Evolutionary conservation across 108 stramenopile genomes (phyloP).

Genomic region (Aurantiochytrium sp.): DNA sequence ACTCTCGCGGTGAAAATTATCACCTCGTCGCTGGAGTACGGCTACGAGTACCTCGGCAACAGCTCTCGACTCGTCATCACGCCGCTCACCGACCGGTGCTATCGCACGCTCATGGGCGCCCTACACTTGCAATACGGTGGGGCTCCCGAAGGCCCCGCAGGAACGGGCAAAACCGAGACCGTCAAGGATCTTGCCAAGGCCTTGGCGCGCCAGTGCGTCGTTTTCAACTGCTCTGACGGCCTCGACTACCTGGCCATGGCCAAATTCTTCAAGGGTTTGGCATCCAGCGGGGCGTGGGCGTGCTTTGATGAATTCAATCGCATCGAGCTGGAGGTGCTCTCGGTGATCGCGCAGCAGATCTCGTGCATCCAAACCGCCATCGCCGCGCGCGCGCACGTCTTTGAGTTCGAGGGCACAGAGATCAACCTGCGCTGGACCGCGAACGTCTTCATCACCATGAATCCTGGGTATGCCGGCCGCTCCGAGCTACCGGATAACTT

Average conservation of each 20-base stretch:
- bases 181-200: conserved; percentile 68
- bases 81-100: conserved; percentile 67
- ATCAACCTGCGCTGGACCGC: conserved; percentile 59
- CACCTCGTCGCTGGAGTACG: conserved; percentile 59
- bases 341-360: conserved; percentile 67
- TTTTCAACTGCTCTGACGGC: conserved; percentile 65
- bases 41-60: conserved; percentile 69
- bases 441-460: conserved; percentile 70
- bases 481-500: conserved; percentile 65
- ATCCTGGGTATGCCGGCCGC: conserved; percentile 69
- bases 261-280: conserved; percentile 67
- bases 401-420: conserved; percentile 59
- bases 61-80: conserved; percentile 66
- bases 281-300: conserved; percentile 64
- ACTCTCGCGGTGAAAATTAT: conserved; percentile 63
- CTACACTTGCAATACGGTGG: conserved; percentile 66
- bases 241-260: conserved; percentile 60
- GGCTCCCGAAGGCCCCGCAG: conserved; percentile 68
- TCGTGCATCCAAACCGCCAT: conserved; percentile 61
- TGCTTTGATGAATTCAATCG: conserved; percentile 70
- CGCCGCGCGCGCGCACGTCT: conserved; percentile 45
- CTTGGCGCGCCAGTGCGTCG: conserved; percentile 61
- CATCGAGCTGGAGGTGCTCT: conserved; percentile 67
- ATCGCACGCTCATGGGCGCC: conserved; percentile 69
- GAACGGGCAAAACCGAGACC: conserved; percentile 71